Conservation (phyloP, 2,329 filamentous ascomycete genomes). For the Helminthosporium solani region DNA sequence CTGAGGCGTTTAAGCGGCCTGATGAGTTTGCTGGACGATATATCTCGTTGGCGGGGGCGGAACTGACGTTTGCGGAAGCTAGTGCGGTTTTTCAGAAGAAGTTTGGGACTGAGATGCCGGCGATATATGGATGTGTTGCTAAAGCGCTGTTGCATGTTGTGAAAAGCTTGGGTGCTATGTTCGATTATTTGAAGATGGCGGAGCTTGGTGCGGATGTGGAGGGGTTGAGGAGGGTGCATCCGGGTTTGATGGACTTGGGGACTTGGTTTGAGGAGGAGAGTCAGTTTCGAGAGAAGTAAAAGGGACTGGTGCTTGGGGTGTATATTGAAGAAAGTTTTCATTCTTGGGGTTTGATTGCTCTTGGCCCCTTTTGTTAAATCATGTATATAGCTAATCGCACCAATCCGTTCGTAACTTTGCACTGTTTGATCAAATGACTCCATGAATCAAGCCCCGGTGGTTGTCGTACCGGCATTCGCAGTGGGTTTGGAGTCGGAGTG, state of each 20-base stretch:
- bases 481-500: conserved; percentile 40
- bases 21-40: conserved; percentile 44
- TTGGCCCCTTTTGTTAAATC: no score
- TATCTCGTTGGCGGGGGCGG: conserved; percentile 52
- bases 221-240: conserved; percentile 43
- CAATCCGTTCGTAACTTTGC: no score
- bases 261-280: conserved; percentile 50
- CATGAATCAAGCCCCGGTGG: conserved; percentile 50
- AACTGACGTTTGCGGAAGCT: conserved; percentile 47
- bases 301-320: background rate
- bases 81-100: conserved; percentile 46
- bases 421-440: conserved; percentile 22
- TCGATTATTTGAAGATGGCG: conserved; percentile 47
- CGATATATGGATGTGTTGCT: conserved; percentile 40
- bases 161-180: conserved; percentile 46
- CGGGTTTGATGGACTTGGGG: conserved; percentile 47
- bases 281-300: conserved; percentile 16
- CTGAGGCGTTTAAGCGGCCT: conserved; percentile 47
- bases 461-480: conserved; percentile 37
- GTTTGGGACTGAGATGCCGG: conserved; percentile 45
- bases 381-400: no score
- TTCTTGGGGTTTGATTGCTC: no score
- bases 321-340: no score
- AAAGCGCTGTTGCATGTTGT: conserved; percentile 31
- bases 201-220: conserved; percentile 47